A percentile compares a stretch with the other conserved stretches of the same genome.
These are phyloP conservation scores for Mercurialis annua DNA, from an alignment of 345 rosid species.

Conservation along the genomic window DNA sequence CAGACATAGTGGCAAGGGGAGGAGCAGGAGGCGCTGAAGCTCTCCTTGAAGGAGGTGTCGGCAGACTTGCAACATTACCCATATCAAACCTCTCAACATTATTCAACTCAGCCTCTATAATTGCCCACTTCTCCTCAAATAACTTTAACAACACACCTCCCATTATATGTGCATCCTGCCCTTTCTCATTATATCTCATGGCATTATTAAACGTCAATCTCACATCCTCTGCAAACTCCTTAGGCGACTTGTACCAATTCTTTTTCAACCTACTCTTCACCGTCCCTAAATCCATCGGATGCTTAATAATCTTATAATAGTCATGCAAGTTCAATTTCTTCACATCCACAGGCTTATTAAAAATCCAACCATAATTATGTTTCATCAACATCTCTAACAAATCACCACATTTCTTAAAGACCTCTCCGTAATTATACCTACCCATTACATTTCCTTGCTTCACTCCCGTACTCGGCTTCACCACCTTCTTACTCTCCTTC, in stretches of 20 bases:
- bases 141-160: constrained; percentile 55
- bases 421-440: constrained; percentile 41
- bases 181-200: constrained; percentile 73
- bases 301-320: constrained; percentile 62
- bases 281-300: constrained; percentile 94
- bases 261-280: constrained; percentile 64
- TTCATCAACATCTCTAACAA: constrained; percentile 74
- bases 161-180: constrained; percentile 76
- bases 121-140: constrained; percentile 69
- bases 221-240: constrained; percentile 80
- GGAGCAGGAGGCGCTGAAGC: constrained; percentile 18
- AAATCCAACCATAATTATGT: constrained; percentile 85
- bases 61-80: constrained; percentile 23
- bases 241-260: constrained; percentile 60
- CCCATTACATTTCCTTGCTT: constrained; percentile 15
- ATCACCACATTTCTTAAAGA: constrained; percentile 49
- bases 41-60: constrained; percentile 28
- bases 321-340: constrained; percentile 68
- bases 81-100: constrained; percentile 28
- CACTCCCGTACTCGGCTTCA: constrained; percentile 33
- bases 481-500: constrained; percentile 42
- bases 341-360: constrained; percentile 76
- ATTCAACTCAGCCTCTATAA: constrained; percentile 40
- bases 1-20: constrained; percentile 9
- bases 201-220: constrained; percentile 85